Conservation (phyloP, 129 eudicot species). For the sunflower (Helianthus annuus) region HanXRQr2.0-SUNRISE NC_035433.2:145932833-145933332, state of each 20-base stretch:
- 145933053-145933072: constrained; percentile 33
- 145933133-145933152: constrained; percentile 23
- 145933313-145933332: constrained; percentile 50
- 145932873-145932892: not conserved
- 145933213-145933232: constrained; percentile 23
- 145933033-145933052: not conserved
- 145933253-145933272: constrained; percentile 48
- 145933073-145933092: constrained; percentile 15
- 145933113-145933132: not conserved
- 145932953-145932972: not conserved
- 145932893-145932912: not conserved
- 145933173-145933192: constrained; percentile 28
- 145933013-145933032: not conserved
- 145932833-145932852: not conserved
- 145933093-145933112: constrained; percentile 15
- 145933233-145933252: constrained; percentile 20
- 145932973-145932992: not conserved
- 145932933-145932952: not conserved
- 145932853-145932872: not conserved
- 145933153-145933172: constrained; percentile 44
- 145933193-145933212: constrained; percentile 36
- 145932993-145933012: not conserved
- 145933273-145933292: constrained; percentile 52
- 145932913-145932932: not conserved
- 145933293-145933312: constrained; percentile 40